Percentiles rank a stretch among this genome's conserved stretches.
Conservation (phyloP, 2,329 filamentous ascomycete species). For the Fusarium austroafricanum region DNA sequence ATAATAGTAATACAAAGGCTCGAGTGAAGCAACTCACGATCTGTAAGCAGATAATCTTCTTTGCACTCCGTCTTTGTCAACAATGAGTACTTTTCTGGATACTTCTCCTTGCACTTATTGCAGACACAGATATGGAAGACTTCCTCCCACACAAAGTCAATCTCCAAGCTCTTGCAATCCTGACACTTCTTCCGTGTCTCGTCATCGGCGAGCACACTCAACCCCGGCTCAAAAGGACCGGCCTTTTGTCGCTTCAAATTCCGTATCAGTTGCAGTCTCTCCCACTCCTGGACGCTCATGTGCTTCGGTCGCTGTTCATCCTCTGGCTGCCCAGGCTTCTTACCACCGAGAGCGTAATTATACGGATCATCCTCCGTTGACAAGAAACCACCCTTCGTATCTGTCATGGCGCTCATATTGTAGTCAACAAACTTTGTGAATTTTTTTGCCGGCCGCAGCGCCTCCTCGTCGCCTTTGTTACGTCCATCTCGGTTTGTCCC, state of each 20-base stretch:
- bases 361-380: conserved; percentile 91
- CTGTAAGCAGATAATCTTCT: conserved; percentile 94
- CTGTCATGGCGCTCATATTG: conserved; percentile 97
- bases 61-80: conserved; percentile 96
- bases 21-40: conserved; percentile 68
- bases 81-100: conserved; percentile 92
- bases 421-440: conserved; percentile 97
- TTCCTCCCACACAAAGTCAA: conserved; percentile 96
- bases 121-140: conserved; percentile 82
- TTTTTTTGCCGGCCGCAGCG: conserved; percentile 81
- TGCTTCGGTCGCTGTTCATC: conserved; percentile 77
- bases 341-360: conserved; percentile 75
- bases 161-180: conserved; percentile 86
- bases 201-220: conserved; percentile 77
- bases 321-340: conserved; percentile 51
- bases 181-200: conserved; percentile 78
- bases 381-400: conserved; percentile 96
- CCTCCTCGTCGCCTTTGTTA: conserved; percentile 58
- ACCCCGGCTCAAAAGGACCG: conserved; percentile 87
- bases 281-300: conserved; percentile 94
- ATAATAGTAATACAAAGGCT: not conserved
- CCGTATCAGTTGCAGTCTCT: conserved; percentile 79
- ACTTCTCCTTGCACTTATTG: conserved; percentile 85
- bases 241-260: conserved; percentile 78
- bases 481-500: conserved; percentile 77